phyloP scores from a whole-genome alignment of 208 protist genomes.

The Trypanosoma rangeli region DNA sequence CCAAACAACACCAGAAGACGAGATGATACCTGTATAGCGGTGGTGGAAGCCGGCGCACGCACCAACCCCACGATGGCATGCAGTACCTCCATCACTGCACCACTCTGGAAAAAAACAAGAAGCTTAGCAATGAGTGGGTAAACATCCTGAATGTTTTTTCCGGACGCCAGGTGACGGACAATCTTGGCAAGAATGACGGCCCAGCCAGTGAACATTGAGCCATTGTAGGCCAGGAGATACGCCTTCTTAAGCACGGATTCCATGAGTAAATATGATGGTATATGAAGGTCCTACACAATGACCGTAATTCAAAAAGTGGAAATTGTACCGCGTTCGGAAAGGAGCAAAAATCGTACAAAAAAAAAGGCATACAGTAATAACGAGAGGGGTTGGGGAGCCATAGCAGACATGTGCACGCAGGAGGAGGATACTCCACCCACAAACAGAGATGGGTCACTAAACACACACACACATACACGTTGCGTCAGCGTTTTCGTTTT shows the following conservation, averaged over 20 bases:
- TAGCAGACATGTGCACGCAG: neutral
- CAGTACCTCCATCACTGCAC: conserved; percentile 80
- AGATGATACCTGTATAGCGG: conserved; percentile 85
- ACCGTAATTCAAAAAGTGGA: neutral
- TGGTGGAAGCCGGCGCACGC: conserved; percentile 71
- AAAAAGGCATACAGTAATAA: too few relatives aligned
- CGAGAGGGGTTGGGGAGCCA: too few relatives aligned
- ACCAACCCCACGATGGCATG: conserved; percentile 83
- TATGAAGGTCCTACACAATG: neutral
- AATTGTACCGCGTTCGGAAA: neutral
- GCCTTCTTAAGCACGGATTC: conserved; percentile 38
- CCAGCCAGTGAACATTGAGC: conserved; percentile 74
- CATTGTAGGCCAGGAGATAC: conserved; percentile 83
- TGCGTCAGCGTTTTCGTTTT: conserved; percentile 14
- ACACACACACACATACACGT: conserved; percentile 6
- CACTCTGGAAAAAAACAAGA: conserved; percentile 82
- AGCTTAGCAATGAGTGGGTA: conserved; percentile 64
- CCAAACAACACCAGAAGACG: conserved; percentile 86
- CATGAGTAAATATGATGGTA: neutral
- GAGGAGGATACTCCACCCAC: neutral
- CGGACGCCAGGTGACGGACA: conserved; percentile 31
- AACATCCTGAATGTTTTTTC: conserved; percentile 40
- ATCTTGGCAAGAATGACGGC: conserved; percentile 58
- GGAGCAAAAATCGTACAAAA: conserved; percentile 11
- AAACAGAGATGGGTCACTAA: conserved; percentile 8